These are phyloP conservation scores for Gossypium raimondii DNA, from an alignment of 345 rosid species.

Conservation along the genomic window DNA sequence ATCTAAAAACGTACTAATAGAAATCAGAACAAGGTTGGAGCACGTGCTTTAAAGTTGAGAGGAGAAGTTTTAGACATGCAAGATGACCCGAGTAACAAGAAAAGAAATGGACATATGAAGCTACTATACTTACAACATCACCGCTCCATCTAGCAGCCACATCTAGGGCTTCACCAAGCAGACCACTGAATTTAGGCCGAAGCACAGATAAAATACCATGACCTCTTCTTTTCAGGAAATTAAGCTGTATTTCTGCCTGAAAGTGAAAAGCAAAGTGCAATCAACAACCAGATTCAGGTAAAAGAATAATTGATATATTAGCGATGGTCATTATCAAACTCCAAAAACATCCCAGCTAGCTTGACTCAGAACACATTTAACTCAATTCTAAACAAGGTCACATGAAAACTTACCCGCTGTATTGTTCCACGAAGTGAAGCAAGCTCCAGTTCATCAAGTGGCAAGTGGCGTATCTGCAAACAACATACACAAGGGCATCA, in stretches of 20 bases:
- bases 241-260: conserved; percentile 97
- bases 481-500: conserved; percentile 20
- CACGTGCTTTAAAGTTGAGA: not conserved
- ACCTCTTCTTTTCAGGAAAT: conserved; percentile 92
- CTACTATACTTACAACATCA: conserved; percentile 77
- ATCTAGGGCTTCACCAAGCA: conserved; percentile 92
- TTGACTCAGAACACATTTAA: not conserved
- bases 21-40: conserved; percentile 1
- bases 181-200: conserved; percentile 92
- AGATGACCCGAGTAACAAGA: not conserved
- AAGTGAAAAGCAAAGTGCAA: conserved; percentile 18
- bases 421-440: conserved; percentile 89
- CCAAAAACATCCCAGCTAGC: conserved; percentile 3
- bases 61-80: not conserved
- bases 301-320: not conserved
- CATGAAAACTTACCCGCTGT: conserved; percentile 58
- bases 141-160: conserved; percentile 98
- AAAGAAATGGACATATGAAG: conserved; percentile 9
- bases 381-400: not conserved
- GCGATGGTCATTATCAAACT: not conserved
- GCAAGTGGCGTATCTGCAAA: conserved; percentile 76
- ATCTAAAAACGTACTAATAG: not conserved
- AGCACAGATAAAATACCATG: conserved; percentile 86
- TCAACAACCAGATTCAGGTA: conserved; percentile 2
- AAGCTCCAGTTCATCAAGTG: conserved; percentile 94